phyloP scores from a whole-genome alignment of 2,329 filamentous ascomycete species.

The Dichotomopilus funicola region DNA sequence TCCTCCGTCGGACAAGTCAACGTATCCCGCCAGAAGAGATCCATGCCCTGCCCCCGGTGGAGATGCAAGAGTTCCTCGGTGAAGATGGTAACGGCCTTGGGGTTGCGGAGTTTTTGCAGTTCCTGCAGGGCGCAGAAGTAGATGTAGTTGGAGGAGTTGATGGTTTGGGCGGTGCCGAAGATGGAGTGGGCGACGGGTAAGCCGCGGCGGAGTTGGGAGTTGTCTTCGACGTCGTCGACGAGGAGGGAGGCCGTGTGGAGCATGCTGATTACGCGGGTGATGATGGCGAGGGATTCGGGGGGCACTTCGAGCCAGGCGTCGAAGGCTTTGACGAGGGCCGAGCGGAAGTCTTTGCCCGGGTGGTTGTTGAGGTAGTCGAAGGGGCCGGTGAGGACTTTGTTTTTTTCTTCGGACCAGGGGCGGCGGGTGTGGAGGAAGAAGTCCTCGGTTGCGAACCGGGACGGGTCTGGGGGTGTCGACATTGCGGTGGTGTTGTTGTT shows the following conservation, averaged over 20 bases:
- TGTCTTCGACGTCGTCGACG: conserved; percentile 82
- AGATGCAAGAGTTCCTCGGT: conserved; percentile 79
- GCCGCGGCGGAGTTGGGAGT: conserved; percentile 65
- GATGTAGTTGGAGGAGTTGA: conserved; percentile 85
- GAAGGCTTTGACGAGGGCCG: conserved; percentile 73
- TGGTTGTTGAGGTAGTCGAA: conserved; percentile 75
- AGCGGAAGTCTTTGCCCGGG: conserved; percentile 78
- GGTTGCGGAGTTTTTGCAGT: conserved; percentile 65
- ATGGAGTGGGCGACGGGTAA: conserved; percentile 78
- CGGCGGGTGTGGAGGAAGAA: conserved; percentile 45
- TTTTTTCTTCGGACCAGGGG: conserved; percentile 67
- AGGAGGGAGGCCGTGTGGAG: conserved; percentile 78
- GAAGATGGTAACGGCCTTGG: conserved; percentile 62
- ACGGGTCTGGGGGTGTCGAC: conserved; percentile 40
- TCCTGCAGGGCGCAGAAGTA: conserved; percentile 77
- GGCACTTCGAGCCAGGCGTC: conserved; percentile 76
- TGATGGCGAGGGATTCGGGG: conserved; percentile 59
- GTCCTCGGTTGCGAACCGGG: conserved; percentile 49
- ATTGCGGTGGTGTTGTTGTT: conserved; percentile 31
- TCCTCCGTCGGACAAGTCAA: conserved; percentile 78
- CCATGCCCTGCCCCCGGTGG: conserved; percentile 84
- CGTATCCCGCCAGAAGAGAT: conserved; percentile 82
- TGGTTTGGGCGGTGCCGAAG: conserved; percentile 80
- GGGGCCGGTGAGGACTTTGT: conserved; percentile 68
- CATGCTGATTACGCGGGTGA: conserved; percentile 77